These are phyloP conservation scores for Biscogniauxia sp. DNA, from an alignment of 2,329 filamentous ascomycete genomes.

Conservation along the genomic window DNA sequence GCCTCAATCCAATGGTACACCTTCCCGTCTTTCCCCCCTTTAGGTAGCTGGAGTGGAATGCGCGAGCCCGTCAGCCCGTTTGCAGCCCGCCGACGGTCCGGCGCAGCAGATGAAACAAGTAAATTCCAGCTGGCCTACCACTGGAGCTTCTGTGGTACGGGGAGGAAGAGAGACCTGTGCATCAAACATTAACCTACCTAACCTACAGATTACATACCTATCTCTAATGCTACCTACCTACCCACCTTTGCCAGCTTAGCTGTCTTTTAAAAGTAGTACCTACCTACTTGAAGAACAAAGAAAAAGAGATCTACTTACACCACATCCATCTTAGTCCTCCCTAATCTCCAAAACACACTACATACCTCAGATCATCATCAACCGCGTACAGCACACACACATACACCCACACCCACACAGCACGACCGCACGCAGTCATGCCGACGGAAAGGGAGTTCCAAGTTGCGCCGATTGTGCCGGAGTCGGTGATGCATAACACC, in stretches of 20 bases:
- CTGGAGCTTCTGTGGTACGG: not conserved
- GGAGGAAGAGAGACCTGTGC: not conserved
- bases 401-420: too few relatives aligned
- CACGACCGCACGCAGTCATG: slow-evolving; percentile 45
- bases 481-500: slow-evolving; percentile 78
- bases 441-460: slow-evolving; percentile 71
- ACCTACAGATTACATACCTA: too few relatives aligned
- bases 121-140: not conserved
- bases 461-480: slow-evolving; percentile 73
- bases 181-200: not conserved
- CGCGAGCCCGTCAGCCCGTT: not conserved
- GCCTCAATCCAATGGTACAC: too few relatives aligned
- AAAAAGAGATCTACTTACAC: not conserved
- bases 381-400: not conserved
- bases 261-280: not conserved
- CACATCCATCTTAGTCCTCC: too few relatives aligned
- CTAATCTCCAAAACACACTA: not conserved
- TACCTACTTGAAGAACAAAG: not conserved
- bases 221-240: too few relatives aligned
- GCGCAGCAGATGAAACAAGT: not conserved
- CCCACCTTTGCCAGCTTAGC: too few relatives aligned
- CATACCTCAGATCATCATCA: not conserved
- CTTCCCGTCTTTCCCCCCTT: too few relatives aligned
- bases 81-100: not conserved
- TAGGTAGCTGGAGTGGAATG: too few relatives aligned